Conservation (phyloP, 2,329 filamentous ascomycete genomes). For the Colletotrichum truncatum region DNA sequence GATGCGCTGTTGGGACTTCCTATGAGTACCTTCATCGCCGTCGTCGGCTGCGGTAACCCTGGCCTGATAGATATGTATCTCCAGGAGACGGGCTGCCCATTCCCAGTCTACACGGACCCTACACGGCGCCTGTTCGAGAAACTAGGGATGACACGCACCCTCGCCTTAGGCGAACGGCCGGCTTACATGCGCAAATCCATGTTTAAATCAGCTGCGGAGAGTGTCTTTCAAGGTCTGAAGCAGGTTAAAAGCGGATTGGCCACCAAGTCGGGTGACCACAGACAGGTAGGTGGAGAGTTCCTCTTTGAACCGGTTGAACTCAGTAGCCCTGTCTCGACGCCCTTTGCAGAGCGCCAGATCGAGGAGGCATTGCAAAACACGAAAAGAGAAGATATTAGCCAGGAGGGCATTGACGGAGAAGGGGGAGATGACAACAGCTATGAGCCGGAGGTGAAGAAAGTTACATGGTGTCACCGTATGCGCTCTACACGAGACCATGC, state of each 20-base stretch:
- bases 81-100: conserved; percentile 69
- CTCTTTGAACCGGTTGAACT: conserved; percentile 70
- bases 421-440: conserved; percentile 36
- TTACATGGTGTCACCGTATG: conserved; percentile 88
- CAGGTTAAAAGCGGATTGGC: conserved; percentile 66
- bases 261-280: conserved; percentile 70
- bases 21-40: conserved; percentile 69
- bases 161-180: conserved; percentile 67
- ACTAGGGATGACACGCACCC: conserved; percentile 75
- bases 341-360: conserved; percentile 44
- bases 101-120: conserved; percentile 82
- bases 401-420: conserved; percentile 26
- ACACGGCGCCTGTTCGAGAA: conserved; percentile 71
- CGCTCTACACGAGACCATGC: conserved; percentile 79
- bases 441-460: conserved; percentile 61
- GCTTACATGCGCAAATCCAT: conserved; percentile 70
- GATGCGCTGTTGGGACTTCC: conserved; percentile 59
- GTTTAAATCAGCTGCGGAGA: conserved; percentile 57
- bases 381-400: conserved; percentile 6
- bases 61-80: conserved; percentile 74
- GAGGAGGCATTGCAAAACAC: conserved; percentile 30
- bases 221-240: conserved; percentile 68
- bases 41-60: conserved; percentile 78
- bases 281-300: conserved; percentile 81
- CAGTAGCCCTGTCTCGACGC: conserved; percentile 55